These are phyloP conservation scores for Cryptosporidium meleagridis DNA, from an alignment of 169 alveolate species.

Conservation along the genomic window DNA sequence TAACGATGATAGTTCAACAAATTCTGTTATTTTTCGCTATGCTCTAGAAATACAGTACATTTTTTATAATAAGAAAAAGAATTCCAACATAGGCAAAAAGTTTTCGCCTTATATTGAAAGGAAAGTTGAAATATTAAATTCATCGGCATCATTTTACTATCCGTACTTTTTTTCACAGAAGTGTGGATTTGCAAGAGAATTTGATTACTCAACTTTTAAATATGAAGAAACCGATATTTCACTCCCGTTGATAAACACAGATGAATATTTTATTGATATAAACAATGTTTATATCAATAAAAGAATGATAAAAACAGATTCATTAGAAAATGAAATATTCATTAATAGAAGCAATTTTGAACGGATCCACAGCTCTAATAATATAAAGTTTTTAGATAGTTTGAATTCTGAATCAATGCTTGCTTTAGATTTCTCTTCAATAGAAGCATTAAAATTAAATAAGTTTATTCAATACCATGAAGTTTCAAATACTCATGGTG, in stretches of 20 bases:
- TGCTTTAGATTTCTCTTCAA: slow-evolving; percentile 25
- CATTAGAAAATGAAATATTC: background rate
- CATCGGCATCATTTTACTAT: slow-evolving; percentile 36
- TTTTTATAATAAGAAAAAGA: slow-evolving; percentile 21
- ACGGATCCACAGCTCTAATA: background rate
- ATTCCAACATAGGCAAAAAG: background rate
- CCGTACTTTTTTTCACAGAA: slow-evolving; percentile 19
- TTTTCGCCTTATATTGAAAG: slow-evolving; percentile 30
- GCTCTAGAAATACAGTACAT: slow-evolving; percentile 59
- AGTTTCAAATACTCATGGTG: background rate
- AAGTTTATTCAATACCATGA: slow-evolving; percentile 46
- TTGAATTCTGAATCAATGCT: background rate
- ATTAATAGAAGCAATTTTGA: background rate
- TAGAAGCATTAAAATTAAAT: slow-evolving; percentile 20
- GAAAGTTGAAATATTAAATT: slow-evolving; percentile 1
- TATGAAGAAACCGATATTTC: background rate
- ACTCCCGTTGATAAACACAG: slow-evolving; percentile 7
- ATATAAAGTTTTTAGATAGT: background rate
- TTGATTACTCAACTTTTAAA: slow-evolving; percentile 3
- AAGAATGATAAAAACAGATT: background rate
- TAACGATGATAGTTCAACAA: background rate
- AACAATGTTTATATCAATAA: slow-evolving; percentile 3
- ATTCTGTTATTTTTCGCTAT: slow-evolving; percentile 15
- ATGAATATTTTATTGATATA: slow-evolving; percentile 44
- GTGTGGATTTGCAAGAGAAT: slow-evolving; percentile 57